Evolutionary conservation across 495 filamentous ascomycete species (phyloP).

Genomic region (Neurospora sp.): DNA sequence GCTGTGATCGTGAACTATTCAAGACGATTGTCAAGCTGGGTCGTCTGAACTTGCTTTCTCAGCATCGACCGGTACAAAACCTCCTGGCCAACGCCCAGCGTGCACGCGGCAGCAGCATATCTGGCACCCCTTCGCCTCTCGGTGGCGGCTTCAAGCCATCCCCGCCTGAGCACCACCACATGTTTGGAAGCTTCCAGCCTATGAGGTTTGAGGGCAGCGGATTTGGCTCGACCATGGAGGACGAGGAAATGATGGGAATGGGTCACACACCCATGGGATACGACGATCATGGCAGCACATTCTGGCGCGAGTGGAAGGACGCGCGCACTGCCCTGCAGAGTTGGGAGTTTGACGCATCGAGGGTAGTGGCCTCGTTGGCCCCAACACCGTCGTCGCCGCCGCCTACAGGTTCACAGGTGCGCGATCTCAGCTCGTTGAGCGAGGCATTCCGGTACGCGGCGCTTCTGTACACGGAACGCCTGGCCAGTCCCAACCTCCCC

Average conservation of each 20-base stretch:
- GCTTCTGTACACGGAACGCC: conserved; percentile 81
- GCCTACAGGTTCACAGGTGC: conserved; percentile 37
- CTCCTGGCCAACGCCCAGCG: conserved; percentile 18
- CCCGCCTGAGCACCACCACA: conserved; percentile 11
- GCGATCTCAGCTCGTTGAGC: conserved; percentile 53
- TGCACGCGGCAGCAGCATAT: conserved; percentile 7
- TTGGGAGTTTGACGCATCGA: conserved; percentile 61
- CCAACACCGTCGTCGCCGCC: conserved; percentile 11
- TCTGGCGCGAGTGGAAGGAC: conserved; percentile 82
- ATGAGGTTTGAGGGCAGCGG: conserved; percentile 53
- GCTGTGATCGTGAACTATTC: conserved; percentile 76
- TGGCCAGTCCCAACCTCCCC: conserved; percentile 67
- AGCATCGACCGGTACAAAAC: conserved; percentile 50
- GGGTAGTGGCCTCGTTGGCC: conserved; percentile 22
- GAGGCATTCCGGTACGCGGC: conserved; percentile 87
- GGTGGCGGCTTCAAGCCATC: conserved; percentile 43
- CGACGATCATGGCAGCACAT: conserved; percentile 49
- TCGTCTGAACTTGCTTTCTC: conserved; percentile 79
- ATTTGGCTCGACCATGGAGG: conserved; percentile 43
- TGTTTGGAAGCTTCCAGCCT: conserved; percentile 14
- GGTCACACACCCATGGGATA: conserved; percentile 25
- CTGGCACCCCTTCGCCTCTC: conserved; percentile 24
- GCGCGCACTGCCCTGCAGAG: conserved; percentile 65
- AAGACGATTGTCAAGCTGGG: conserved; percentile 69
- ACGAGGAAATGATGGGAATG: conserved; percentile 29